Evolutionary conservation across 371 early-diverging fungal species (phyloP), one percentile per base, ranked within the genome.

Genomic region (Zopfochytrium polystomum): DNA sequence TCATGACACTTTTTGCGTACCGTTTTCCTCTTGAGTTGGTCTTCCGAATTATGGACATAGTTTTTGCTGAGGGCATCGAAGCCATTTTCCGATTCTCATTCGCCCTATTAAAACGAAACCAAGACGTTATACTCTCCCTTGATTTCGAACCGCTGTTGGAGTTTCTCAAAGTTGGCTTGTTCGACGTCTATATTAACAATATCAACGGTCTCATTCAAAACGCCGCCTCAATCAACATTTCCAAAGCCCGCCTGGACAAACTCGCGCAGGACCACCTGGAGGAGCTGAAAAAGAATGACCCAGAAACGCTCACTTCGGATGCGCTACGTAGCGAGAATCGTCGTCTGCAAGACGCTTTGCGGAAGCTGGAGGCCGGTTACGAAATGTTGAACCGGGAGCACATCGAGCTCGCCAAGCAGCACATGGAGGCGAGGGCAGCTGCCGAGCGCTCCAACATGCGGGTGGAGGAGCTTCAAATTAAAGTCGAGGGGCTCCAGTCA

Each of bases 1-100:
- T 95, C 74, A 85, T 93, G 86, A 95, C 98, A 0, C 64, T 95
- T 55, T 95, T 98, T 76, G 93, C 96, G 0, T 95, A 90, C 80
- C 87, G 89, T 31, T 91, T 96, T 67, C 96, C 96, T 0, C 73
- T 96, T 25, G 82, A 86, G 20, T 71, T 91, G 53, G 93, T 95
- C 3, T 88, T 87, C 67, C 83, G 96, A 0, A 86, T 97, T 43
- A 88, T 90, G 60, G 98, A 97, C 70, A 80, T 93, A 30, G 79
- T 97, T 22, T 85, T 97, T 57, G 88, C 90, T 15, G 93, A 95
- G 68, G 96, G 97, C 3, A 68, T 88, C 27, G 93, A 93, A 53
- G 73, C 86, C 1, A 72, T 95, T 25, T 80, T 91, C 63, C 80
- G 89, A 3, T 85, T 96, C 42, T 84, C 92, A 0, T 70, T 95